Percentiles rank a stretch among this genome's conserved stretches.
phyloP scores from a whole-genome alignment of 768 basidiomycete species.

The Chalciporus pseudorubinellus region DNA sequence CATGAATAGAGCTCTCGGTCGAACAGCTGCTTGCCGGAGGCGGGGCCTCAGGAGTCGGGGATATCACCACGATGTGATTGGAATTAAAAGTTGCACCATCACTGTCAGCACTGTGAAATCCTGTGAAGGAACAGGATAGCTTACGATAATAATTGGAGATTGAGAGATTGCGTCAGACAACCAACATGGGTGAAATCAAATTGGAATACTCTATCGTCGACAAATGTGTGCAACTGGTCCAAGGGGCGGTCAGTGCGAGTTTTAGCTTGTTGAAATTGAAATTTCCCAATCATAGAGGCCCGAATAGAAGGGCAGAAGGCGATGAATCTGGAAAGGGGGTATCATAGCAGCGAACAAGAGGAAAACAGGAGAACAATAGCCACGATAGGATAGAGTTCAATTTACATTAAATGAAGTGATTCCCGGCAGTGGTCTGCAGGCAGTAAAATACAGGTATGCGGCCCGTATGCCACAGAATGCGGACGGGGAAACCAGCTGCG shows the following conservation, averaged over 20 bases:
- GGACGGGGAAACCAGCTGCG: constrained; percentile 2
- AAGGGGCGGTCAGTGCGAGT: background rate
- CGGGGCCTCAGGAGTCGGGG: constrained; percentile 14
- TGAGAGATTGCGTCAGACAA: constrained; percentile 5
- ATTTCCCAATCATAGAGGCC: constrained; percentile 7
- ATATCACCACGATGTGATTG: background rate
- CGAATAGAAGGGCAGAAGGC: background rate
- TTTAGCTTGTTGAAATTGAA: background rate
- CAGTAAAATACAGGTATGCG: constrained; percentile 10
- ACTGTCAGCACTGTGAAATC: constrained; percentile 13
- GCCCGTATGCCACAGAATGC: constrained; percentile 5
- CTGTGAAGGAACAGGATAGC: constrained; percentile 3
- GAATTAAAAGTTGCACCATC: constrained; percentile 9
- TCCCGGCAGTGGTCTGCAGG: constrained; percentile 7
- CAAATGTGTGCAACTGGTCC: constrained; percentile 1
- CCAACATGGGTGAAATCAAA: constrained; percentile 11
- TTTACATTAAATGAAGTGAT: constrained; percentile 24
- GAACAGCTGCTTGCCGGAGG: constrained; percentile 10
- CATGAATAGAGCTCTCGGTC: background rate
- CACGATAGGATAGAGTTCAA: constrained; percentile 23
- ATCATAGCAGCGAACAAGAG: background rate
- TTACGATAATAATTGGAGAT: constrained; percentile 24
- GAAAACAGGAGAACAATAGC: background rate
- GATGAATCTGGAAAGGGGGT: constrained; percentile 8
- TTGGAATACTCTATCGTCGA: constrained; percentile 1